A percentile compares a stretch with the other conserved stretches of the same genome.
Evolutionary conservation across 2,329 filamentous ascomycete genomes (phyloP).

Genomic region (Trichoderma sp.): DNA sequence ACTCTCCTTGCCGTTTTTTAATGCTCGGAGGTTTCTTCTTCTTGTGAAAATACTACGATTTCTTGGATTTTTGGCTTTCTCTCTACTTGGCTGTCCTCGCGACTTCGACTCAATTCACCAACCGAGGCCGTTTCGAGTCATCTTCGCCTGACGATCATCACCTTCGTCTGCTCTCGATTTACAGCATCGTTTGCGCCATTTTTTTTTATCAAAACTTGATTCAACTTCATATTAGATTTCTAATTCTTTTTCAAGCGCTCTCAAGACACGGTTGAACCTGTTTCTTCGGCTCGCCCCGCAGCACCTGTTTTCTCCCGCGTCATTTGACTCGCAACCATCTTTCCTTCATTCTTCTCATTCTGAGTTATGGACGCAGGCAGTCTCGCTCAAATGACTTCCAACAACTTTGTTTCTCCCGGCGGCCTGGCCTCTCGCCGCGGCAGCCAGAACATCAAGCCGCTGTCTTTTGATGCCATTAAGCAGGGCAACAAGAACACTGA

Average conservation of each 20-base stretch:
- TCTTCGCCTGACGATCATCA: neutral
- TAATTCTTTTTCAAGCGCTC: constrained; percentile 4
- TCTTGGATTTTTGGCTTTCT: constrained; percentile 22
- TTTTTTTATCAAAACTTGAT: constrained; percentile 13
- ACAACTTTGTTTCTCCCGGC: constrained; percentile 70
- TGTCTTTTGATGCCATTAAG: constrained; percentile 73
- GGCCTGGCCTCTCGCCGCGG: constrained; percentile 84
- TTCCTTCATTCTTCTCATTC: constrained; percentile 25
- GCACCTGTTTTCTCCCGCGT: constrained; percentile 1
- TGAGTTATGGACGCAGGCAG: constrained; percentile 88
- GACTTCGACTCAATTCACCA: neutral
- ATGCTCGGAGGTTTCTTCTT: constrained; percentile 19
- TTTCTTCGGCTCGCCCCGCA: constrained; percentile 14
- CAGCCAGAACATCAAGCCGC: constrained; percentile 83
- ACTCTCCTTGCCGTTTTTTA: neutral
- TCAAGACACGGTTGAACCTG: neutral
- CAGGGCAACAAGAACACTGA: constrained; percentile 67
- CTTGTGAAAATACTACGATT: constrained; percentile 22
- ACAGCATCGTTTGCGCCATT: constrained; percentile 12
- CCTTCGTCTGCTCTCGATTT: constrained; percentile 2
- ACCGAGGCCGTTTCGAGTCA: neutral
- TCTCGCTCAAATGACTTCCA: constrained; percentile 99
- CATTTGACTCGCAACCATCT: constrained; percentile 5
- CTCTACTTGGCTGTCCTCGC: constrained; percentile 19
- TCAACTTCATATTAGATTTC: constrained; percentile 20